Conservation (phyloP, 2,329 filamentous ascomycete genomes). For the Aspergillus sp. region DNA sequence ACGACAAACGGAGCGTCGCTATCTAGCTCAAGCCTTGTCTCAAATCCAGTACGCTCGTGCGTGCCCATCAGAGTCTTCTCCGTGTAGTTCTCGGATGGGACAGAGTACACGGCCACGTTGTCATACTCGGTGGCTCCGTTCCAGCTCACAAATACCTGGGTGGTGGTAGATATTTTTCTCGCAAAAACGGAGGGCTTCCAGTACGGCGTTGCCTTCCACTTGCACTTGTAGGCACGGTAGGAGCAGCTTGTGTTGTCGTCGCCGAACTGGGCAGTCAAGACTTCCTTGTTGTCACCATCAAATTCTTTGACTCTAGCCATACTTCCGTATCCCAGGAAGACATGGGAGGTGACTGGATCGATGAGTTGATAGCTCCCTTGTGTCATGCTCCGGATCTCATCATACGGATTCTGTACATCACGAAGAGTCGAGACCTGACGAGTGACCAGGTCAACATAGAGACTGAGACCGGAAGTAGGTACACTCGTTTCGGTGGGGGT, state of each 20-base stretch:
- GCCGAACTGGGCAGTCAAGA: slow-evolving; percentile 29
- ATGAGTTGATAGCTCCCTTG: slow-evolving; percentile 26
- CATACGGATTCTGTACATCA: slow-evolving; percentile 14
- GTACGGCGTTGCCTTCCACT: slow-evolving; percentile 29
- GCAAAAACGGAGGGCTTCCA: slow-evolving; percentile 21
- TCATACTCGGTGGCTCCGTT: slow-evolving; percentile 34
- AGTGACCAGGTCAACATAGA: slow-evolving; percentile 17
- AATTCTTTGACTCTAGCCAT: slow-evolving; percentile 33
- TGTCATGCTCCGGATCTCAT: slow-evolving; percentile 21
- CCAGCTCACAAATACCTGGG: slow-evolving; percentile 34
- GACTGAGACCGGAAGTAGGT: slow-evolving; percentile 17
- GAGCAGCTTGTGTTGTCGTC: slow-evolving; percentile 23
- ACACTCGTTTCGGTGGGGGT: slow-evolving; percentile 15
- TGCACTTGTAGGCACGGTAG: slow-evolving; percentile 32
- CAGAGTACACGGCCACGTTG: slow-evolving; percentile 30
- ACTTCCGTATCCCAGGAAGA: slow-evolving; percentile 31
- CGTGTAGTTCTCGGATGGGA: slow-evolving; percentile 11
- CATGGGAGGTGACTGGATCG: slow-evolving; percentile 15
- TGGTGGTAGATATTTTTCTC: slow-evolving; percentile 8
- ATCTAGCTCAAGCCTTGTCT: slow-evolving; percentile 9
- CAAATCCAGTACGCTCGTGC: slow-evolving; percentile 23
- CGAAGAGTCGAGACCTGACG: slow-evolving; percentile 17
- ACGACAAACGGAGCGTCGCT: slow-evolving; percentile 16
- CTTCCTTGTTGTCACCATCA: slow-evolving; percentile 22
- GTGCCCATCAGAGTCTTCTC: slow-evolving; percentile 15